Conservation (phyloP, 192 early-diverging fungal genomes). For the Coemansia furcata region DNA sequence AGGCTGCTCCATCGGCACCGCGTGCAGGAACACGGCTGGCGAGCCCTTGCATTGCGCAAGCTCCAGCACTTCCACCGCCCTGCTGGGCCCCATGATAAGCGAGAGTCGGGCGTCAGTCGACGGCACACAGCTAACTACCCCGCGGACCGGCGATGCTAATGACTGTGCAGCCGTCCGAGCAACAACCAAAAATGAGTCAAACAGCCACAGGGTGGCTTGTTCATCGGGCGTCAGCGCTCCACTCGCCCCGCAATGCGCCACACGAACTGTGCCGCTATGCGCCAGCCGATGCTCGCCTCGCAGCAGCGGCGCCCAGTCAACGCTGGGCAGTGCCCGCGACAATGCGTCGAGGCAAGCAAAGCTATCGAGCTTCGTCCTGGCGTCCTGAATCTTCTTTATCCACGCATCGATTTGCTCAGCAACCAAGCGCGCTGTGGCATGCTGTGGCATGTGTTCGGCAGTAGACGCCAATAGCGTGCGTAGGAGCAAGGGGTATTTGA, state of each 20-base stretch:
- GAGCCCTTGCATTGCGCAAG: constrained; percentile 44
- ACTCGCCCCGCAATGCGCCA: constrained; percentile 7
- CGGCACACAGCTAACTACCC: constrained; percentile 13
- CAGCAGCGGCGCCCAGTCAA: constrained; percentile 31
- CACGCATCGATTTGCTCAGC: constrained; percentile 48
- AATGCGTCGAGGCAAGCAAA: constrained; percentile 44
- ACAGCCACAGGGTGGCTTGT: constrained; percentile 41
- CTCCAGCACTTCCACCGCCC: constrained; percentile 42
- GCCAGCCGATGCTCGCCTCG: constrained; percentile 29
- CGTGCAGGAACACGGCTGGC: constrained; percentile 31
- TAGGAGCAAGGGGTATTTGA: constrained; percentile 60
- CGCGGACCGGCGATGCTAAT: not conserved
- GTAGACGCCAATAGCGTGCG: constrained; percentile 54
- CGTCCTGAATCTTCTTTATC: constrained; percentile 50
- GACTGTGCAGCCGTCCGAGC: constrained; percentile 12
- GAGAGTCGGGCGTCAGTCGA: constrained; percentile 15
- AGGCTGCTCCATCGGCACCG: constrained; percentile 15
- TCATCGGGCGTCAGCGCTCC: constrained; percentile 28
- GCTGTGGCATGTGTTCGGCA: constrained; percentile 40
- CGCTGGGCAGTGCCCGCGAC: constrained; percentile 9
- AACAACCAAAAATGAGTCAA: constrained; percentile 34
- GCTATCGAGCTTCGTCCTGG: constrained; percentile 41
- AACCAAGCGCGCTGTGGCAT: constrained; percentile 30
- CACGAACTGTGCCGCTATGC: constrained; percentile 32
- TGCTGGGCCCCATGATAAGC: constrained; percentile 31